Base-by-base conservation (phyloP, 2,329 filamentous ascomycete genomes). In the Hansfordia pulvinata region DNA sequence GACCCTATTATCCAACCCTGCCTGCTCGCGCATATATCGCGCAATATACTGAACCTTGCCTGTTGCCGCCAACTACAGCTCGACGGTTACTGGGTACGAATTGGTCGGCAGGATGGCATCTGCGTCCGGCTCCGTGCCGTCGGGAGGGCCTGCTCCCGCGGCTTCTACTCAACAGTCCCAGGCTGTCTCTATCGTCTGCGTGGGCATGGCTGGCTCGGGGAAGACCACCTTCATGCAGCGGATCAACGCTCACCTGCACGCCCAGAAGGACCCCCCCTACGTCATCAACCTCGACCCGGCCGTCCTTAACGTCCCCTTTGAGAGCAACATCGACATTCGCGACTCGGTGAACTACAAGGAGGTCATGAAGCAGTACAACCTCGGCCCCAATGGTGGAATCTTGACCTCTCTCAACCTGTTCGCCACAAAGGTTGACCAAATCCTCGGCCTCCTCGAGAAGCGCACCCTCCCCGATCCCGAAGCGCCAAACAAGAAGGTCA, bases 181-280 rank as follows among this genome's bases (percentile, higher is more conserved):
- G 35, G 81, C 84, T 20, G 76, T 83, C 23, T 72, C 82, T 34
- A 76, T 98, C 33, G 85, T 96, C 43, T 94, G 86, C 53, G 76
- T 98, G 25, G 90, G 90, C 62, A 96, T 96, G 88, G 90, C 90
- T 44, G 88, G 90, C 42, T 93, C 85, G 10, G 90, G 90, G 45
- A 98, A 98, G 63, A 98, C 90, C n/a, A 98, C 92, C 0, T 98
- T 98, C 49, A 96, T 98, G 88, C 88, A 96, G 51, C 76, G 90
- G 44, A 90, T 98, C 45, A 94, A 94, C 52, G 79, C 88, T 1
- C 70, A 98, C 49, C 75, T 98, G 4, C 88, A 96, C 49, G 69
- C 69, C 5, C 69, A 86, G 44, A 72, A 77, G 31, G 69, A 76
- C 11, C 76, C 84, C 2, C 90, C 92, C 4, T 98, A 98, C 52